Evolutionary conservation across 352 stramenopile species (phyloP).

Genomic region (Aphanomyces cochlioides): DNA sequence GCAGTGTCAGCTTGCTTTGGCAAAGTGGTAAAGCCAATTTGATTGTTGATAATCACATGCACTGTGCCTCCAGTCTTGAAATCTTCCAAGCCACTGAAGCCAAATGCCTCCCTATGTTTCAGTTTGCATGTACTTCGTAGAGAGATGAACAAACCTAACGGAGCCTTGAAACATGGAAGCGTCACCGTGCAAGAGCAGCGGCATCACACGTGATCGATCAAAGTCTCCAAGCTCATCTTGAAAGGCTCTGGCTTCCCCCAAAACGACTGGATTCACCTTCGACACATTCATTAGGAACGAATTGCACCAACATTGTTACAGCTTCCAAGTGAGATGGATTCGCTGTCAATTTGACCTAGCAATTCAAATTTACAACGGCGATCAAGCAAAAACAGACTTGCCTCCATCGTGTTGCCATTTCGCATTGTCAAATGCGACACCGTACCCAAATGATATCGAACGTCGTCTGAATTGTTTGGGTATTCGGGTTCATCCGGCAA

Average conservation of each 20-base stretch:
- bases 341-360: conserved; percentile 83
- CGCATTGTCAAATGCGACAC: conserved; percentile 66
- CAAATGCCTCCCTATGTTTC: conserved; percentile 55
- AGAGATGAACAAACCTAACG: conserved; percentile 38
- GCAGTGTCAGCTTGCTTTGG: conserved; percentile 95
- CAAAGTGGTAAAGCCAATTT: conserved; percentile 98
- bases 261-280: conserved; percentile 92
- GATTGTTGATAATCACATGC: conserved; percentile 99
- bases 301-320: conserved; percentile 32
- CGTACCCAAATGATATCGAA: conserved; percentile 84
- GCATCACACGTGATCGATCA: conserved; percentile 88
- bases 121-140: background rate
- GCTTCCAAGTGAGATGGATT: conserved; percentile 99
- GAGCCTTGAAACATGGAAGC: conserved; percentile 88
- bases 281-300: background rate
- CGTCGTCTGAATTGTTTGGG: conserved; percentile 86
- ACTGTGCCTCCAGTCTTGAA: conserved; percentile 98
- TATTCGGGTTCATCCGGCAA: conserved; percentile 80
- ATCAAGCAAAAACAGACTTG: background rate
- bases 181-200: conserved; percentile 98
- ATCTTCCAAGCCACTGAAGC: conserved; percentile 85
- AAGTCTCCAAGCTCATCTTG: conserved; percentile 84
- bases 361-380: background rate
- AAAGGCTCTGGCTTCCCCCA: conserved; percentile 93
- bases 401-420: conserved; percentile 56